Conservation (phyloP, 179 eudicot species). For the Carnegiea gigantea region DNA sequence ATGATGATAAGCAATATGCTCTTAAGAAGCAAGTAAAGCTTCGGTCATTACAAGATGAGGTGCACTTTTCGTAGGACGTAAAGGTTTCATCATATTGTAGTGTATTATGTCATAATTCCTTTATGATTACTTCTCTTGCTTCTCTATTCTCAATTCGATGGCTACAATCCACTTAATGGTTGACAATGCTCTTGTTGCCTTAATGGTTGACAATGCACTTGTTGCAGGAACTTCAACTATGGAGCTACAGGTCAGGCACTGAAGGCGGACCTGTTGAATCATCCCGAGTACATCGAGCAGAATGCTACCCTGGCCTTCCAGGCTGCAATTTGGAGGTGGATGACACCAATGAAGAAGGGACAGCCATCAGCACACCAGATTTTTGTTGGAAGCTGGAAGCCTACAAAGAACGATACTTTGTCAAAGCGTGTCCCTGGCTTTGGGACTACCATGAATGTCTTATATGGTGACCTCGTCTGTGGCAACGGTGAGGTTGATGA, state of each 20-base stretch:
- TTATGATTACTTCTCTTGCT: not conserved
- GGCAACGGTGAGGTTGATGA: conserved; percentile 73
- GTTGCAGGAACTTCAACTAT: conserved; percentile 80
- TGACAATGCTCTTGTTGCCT: conserved; percentile 4
- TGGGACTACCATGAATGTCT: conserved; percentile 78
- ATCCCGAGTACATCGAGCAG: conserved; percentile 93
- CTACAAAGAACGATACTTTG: conserved; percentile 84
- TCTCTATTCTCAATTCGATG: not conserved
- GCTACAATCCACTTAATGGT: not conserved
- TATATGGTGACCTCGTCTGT: conserved; percentile 70
- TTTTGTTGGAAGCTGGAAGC: conserved; percentile 82
- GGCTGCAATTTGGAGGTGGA: conserved; percentile 86
- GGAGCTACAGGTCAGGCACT: conserved; percentile 70
- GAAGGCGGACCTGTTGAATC: conserved; percentile 65
- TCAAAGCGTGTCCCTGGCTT: conserved; percentile 82
- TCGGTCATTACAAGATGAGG: not conserved
- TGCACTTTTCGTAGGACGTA: no score
- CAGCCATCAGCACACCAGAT: conserved; percentile 81
- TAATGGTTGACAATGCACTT: conserved; percentile 11
- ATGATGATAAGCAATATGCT: no score
- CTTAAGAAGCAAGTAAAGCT: no score
- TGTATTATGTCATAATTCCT: no score
- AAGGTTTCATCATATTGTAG: no score
- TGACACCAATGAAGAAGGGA: conserved; percentile 71
- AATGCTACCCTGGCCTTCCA: conserved; percentile 87